phyloP scores from a whole-genome alignment of 768 basidiomycete genomes.

The Lentinula sp. region DNA sequence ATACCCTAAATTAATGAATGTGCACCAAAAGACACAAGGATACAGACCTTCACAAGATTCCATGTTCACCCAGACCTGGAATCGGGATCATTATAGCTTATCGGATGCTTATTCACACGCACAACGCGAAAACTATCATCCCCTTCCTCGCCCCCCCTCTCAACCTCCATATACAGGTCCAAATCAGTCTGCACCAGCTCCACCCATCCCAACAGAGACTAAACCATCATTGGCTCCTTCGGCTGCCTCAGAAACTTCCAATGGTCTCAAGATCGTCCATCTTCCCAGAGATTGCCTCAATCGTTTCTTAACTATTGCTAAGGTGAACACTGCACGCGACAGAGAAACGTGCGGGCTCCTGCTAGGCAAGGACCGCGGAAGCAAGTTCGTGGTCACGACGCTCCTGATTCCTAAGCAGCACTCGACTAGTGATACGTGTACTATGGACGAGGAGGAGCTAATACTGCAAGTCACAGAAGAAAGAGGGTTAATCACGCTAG shows the following conservation, averaged over 20 bases:
- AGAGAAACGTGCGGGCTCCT: constrained; percentile 85
- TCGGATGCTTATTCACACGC: constrained; percentile 14
- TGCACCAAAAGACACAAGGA: constrained; percentile 72
- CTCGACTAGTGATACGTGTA: constrained; percentile 87
- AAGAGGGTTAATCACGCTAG: constrained; percentile 76
- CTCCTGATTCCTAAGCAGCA: constrained; percentile 86
- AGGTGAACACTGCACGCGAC: constrained; percentile 71
- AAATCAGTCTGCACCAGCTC: constrained; percentile 16
- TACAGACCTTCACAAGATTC: constrained; percentile 74
- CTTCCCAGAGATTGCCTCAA: constrained; percentile 72
- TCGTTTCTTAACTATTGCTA: constrained; percentile 72
- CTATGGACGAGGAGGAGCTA: constrained; percentile 86
- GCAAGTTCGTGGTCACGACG: constrained; percentile 69
- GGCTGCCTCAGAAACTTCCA: constrained; percentile 21
- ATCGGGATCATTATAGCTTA: not conserved
- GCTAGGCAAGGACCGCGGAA: constrained; percentile 60
- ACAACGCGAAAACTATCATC: constrained; percentile 12
- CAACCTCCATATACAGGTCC: constrained; percentile 14
- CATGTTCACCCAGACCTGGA: constrained; percentile 42
- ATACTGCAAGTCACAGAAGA: constrained; percentile 83
- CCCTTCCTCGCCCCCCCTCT: constrained; percentile 14
- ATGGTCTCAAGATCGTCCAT: constrained; percentile 51
- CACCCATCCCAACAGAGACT: constrained; percentile 15
- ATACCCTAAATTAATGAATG: constrained; percentile 73
- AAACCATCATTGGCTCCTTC: constrained; percentile 8